These are phyloP conservation scores for Pluteus cervinus DNA, from an alignment of 768 basidiomycete species.

Conservation along the genomic window DNA sequence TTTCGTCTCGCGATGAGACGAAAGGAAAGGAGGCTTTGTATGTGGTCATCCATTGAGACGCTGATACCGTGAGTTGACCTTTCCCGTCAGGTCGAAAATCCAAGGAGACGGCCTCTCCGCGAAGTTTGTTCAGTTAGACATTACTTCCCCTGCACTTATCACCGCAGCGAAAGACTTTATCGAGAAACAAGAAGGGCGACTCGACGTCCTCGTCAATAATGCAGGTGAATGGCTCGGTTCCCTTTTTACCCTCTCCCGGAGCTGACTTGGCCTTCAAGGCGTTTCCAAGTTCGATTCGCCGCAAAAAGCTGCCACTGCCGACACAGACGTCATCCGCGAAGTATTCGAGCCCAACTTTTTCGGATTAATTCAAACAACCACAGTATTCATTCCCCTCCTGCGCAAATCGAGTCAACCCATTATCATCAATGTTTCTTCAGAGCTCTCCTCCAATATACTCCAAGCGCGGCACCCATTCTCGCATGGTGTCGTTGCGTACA, in stretches of 20 bases:
- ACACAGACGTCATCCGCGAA: conserved; percentile 25
- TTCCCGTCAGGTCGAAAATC: conserved; percentile 20
- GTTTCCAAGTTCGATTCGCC: conserved; percentile 19
- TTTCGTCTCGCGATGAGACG: conserved; percentile 32
- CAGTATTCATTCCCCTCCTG: conserved; percentile 35
- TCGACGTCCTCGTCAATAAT: conserved; percentile 43
- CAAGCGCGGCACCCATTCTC: conserved; percentile 24
- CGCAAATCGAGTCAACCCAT: conserved; percentile 26
- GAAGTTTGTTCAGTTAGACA: conserved; percentile 33
- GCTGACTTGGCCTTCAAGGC: too few relatives aligned
- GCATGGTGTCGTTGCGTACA: conserved; percentile 43
- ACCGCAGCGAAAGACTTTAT: conserved; percentile 27
- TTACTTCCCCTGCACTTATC: conserved; percentile 28
- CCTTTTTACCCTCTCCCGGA: too few relatives aligned
- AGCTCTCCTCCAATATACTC: conserved; percentile 37
- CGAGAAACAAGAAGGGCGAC: conserved; percentile 30
- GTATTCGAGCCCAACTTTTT: conserved; percentile 38
- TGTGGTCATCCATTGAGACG: conserved; percentile 17
- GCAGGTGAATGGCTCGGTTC: too few relatives aligned
- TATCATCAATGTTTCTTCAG: conserved; percentile 35
- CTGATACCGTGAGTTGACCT: background rate
- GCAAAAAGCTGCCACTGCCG: conserved; percentile 29
- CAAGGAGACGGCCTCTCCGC: conserved; percentile 24
- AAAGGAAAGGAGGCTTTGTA: conserved; percentile 34
- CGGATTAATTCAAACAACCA: conserved; percentile 36